Conservation (phyloP, 768 basidiomycete species). For the Mycena galopus region DNA sequence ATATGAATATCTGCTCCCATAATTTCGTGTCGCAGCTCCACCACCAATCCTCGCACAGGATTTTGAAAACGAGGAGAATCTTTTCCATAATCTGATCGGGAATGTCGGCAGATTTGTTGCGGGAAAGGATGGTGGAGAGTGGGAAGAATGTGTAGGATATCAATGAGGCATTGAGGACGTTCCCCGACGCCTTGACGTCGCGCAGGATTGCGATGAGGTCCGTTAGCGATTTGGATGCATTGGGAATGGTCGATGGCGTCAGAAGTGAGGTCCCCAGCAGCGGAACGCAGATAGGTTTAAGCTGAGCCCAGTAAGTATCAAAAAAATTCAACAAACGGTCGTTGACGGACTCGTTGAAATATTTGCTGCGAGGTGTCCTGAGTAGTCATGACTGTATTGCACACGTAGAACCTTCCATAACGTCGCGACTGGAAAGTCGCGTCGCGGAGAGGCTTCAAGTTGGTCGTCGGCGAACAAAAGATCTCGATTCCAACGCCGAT, state of each 20-base stretch:
- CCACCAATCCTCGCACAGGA: constrained; percentile 86
- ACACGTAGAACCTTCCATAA: constrained; percentile 11
- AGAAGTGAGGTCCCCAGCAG: constrained; percentile 80
- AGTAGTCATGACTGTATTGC: constrained; percentile 18
- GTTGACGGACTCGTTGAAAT: constrained; percentile 32
- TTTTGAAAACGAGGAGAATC: constrained; percentile 68
- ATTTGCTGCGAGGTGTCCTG: constrained; percentile 27
- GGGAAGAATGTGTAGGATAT: constrained; percentile 92
- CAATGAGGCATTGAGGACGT: constrained; percentile 65
- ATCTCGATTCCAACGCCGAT: background rate
- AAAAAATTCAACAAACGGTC: background rate
- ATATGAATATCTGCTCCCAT: constrained; percentile 91
- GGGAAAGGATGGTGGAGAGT: constrained; percentile 84
- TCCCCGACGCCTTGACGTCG: constrained; percentile 53
- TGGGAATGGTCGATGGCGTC: constrained; percentile 64
- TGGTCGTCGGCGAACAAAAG: background rate
- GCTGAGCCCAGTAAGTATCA: constrained; percentile 44
- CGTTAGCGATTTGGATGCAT: constrained; percentile 64
- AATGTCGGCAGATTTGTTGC: constrained; percentile 76
- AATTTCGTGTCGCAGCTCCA: constrained; percentile 78
- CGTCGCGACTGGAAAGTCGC: background rate
- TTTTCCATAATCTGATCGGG: constrained; percentile 87
- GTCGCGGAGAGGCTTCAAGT: too few relatives aligned
- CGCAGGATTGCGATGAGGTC: constrained; percentile 64
- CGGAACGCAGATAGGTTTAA: constrained; percentile 85